Percentiles rank a stretch among this genome's conserved stretches.
These are phyloP conservation scores for Chalaropsis thielavioides DNA, from an alignment of 2,329 filamentous ascomycete species.

Conservation along the genomic window DNA sequence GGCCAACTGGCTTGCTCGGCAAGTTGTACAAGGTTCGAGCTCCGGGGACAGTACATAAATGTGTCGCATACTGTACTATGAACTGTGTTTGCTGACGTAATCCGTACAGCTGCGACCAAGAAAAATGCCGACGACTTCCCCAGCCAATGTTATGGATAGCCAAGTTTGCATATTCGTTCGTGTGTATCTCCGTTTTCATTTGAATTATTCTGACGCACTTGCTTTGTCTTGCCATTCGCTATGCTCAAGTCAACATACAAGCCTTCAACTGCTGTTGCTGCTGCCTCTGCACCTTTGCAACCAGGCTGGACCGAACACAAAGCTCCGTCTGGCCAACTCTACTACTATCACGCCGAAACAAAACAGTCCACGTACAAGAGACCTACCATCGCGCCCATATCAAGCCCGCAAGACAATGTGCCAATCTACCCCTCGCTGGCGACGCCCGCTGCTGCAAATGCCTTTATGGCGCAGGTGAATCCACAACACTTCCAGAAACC, in stretches of 20 bases:
- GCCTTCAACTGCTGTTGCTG: slow-evolving; percentile 31
- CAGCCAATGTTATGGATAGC: too few species aligned
- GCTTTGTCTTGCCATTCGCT: not conserved
- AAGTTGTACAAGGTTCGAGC: too few species aligned
- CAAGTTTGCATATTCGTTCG: not conserved
- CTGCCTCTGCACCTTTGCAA: slow-evolving; percentile 43
- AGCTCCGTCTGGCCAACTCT: slow-evolving; percentile 71
- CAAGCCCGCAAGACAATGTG: not conserved
- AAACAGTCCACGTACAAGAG: slow-evolving; percentile 79
- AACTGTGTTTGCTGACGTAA: not conserved
- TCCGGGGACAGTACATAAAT: too few species aligned
- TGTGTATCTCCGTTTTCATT: not conserved
- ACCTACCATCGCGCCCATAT: slow-evolving; percentile 33
- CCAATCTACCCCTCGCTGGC: slow-evolving; percentile 26
- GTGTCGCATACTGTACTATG: not conserved
- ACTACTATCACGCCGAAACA: slow-evolving; percentile 73
- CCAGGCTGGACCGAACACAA: slow-evolving; percentile 88
- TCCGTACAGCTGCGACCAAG: not conserved
- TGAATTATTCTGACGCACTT: not conserved
- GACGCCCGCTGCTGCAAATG: slow-evolving; percentile 43
- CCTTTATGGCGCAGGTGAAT: slow-evolving; percentile 42
- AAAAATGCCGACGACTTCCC: too few species aligned
- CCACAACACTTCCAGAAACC: slow-evolving; percentile 28
- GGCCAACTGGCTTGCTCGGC: too few species aligned
- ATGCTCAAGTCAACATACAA: slow-evolving; percentile 73